Base-by-base conservation (phyloP, 306 rosid genomes). In the Prunus campanulata region DNA sequence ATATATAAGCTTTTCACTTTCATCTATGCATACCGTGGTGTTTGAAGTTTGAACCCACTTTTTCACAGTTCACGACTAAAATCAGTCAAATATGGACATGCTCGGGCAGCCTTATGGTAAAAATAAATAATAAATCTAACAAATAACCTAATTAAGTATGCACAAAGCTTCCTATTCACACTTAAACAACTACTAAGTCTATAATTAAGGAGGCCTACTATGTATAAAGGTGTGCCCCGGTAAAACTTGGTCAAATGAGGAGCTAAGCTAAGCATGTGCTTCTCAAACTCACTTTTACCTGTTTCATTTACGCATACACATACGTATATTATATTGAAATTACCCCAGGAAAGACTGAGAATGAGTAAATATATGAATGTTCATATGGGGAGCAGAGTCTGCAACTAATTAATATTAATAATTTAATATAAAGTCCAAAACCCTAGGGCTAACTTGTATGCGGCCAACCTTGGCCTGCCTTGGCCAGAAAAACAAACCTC, bases 401-500 rank as follows among this genome's bases (percentile, higher is more conserved):
- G 11, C 13, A 56, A n/a, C 27, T n/a, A 56, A 56, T n/a, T 20
- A n/a, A n/a, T 19, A 55, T 55, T 22, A 59, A 25, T 11, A 30
- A 30, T 30, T 30, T 4, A 30, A 30, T 30, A 59, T 59, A 39
- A 66, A 66, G 30, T 20, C 19, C 10, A 24, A 44, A 66, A 71
- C 64, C 30, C 64, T 52, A 55, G 18, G 65, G 16, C 18, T 71
- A 30, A 11, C 22, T 71, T 55, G 66, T 35, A n/a, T 2, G 76
- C 66, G 46, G 77, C 39, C 68, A 60, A 61, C 9, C 15, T 16
- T 12, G 27, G 72, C 61, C 69, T 48, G 30, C 9, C 15, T 18
- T n/a, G 29, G 68, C 61, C 73, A 48, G 32, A 51, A 66, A 74
- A 66, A 77, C 62, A 79, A 63, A 52, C 66, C 65, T 63, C 66